phyloP scores from a whole-genome alignment of 306 rosid genomes.

The Pachyrhizus erosus region DNA sequence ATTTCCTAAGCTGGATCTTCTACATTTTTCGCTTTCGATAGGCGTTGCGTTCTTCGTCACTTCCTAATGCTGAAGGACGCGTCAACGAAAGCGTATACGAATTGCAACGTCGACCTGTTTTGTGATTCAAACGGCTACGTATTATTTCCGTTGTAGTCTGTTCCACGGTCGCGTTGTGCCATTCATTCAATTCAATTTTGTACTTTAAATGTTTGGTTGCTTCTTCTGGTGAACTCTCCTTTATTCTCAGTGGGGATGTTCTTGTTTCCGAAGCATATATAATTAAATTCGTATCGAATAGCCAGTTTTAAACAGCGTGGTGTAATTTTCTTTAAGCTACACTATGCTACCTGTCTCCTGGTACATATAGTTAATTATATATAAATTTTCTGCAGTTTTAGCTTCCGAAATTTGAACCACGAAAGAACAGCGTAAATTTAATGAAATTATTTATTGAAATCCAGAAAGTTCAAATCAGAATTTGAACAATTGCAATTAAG shows the following conservation, averaged over 20 bases:
- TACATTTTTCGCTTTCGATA: conserved; percentile 67
- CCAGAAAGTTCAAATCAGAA: background rate
- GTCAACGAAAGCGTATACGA: conserved; percentile 88
- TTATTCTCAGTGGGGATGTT: conserved; percentile 57
- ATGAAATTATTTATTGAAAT: background rate
- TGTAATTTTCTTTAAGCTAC: conserved; percentile 49
- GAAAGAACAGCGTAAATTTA: background rate
- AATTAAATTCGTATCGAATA: background rate
- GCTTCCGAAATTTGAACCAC: background rate
- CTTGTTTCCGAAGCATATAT: conserved; percentile 91
- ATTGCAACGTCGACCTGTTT: conserved; percentile 42
- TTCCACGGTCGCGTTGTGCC: conserved; percentile 50
- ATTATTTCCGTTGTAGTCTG: conserved; percentile 43
- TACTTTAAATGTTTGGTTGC: conserved; percentile 58
- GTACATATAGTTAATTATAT: conserved; percentile 43
- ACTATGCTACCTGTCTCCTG: conserved; percentile 91
- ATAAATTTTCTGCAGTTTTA: background rate
- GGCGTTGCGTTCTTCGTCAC: conserved; percentile 81
- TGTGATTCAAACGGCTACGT: conserved; percentile 34
- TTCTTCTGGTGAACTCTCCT: conserved; percentile 80
- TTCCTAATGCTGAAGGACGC: conserved; percentile 64
- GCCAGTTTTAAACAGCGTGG: conserved; percentile 82
- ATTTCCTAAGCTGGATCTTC: accelerated
- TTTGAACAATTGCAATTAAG: background rate
- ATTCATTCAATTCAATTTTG: background rate